Evolutionary conservation across 371 early-diverging fungal species (phyloP), one percentile per base, ranked within the genome.

Genomic region (Rhizoclosmatium hyalinum): DNA sequence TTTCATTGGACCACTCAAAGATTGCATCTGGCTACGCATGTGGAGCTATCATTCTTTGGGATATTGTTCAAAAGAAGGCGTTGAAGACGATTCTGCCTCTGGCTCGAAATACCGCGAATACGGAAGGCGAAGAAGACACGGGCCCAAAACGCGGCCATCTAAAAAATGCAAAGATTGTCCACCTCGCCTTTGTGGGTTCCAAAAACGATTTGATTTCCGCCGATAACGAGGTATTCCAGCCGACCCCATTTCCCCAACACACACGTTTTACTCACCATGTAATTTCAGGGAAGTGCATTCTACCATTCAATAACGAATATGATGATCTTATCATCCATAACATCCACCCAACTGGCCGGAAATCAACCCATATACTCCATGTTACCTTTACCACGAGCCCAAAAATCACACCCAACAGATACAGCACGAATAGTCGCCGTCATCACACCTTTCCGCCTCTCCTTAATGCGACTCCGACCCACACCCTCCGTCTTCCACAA

Each of bases 31-130:
- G 94, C 2, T 90, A 92, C 73, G 90, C 90, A 43, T 84, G 87
- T 63, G 94, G 94, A 3, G 81, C 86, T 68, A 89, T 94, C 67
- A 80, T 88, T 24, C 85, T 93, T 1, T 94, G 93, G 93, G 92
- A 93, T 79, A 75, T 92, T 10, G 67, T 19, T 21, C 74, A 70
- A 50, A 54, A 66, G 3, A 54, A 41, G 4, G 43, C 61, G n/a
- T 21, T 80, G 3, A 71, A 74, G 44, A 41, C 55, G 0, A 73
- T 83, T 1, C 58, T 32, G 2, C 79, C 84, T 2, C 10, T 75
- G 10, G n/a, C 58, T 3, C 68, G 6, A 17, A 57, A 14, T 39
- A 54, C 61, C 46, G 8, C 19, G 5, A 57, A 32, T 8, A 42
- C 43, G 6, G 43, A 5, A 17, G 53, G 10, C 8, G 66, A n/a